Base-by-base conservation (phyloP, 192 early-diverging fungal genomes). In the Spizellomyces punctatus region DNA sequence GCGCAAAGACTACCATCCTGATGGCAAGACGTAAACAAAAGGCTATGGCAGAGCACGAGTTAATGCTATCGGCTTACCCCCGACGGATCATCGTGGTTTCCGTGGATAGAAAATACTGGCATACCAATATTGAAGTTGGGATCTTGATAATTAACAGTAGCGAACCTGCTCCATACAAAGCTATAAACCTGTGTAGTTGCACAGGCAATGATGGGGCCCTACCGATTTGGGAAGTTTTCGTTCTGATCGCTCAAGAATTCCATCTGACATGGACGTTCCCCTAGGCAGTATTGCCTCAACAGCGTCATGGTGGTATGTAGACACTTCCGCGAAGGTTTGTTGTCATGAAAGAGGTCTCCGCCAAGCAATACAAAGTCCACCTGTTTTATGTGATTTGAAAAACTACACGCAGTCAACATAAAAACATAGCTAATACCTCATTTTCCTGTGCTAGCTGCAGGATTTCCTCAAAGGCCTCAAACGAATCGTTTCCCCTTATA, bases 271-370 rank as follows among this genome's bases (percentile, higher is more conserved):
- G 89, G 83, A 36, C 83, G 79, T 63, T 88, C 85, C 10, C 83
- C 83, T 65, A 85, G 59, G 60, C 79, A 81, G 70, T 83, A 85
- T 49, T 83, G 58, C 6, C 92, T 79, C 45, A 98, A 70, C 16
- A 97, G 68, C 7, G 80, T 75, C 67, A 94, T 86, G 1, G 93
- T 89, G 27, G 77, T 81, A 76, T 93, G 84, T 63, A 95, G 72
- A 42, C 86, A 83, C 52, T 90, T 87, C 10, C 92, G 84, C 44
- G 94, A 93, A 7, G 96, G 96, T 67, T 89, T 89, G 82, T 95
- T 97, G 65, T 96, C 94, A 79, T 98, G 95, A 79, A 96, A 98
- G 19, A 98, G 85, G 79, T 98, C 96, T 19, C 96, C 96, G 22
- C 94, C 95, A 6, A 98, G 82, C 19, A 98, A 81, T 6, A 98